Percentiles rank a stretch among this genome's conserved stretches.
These are phyloP conservation scores for Chlorella sp. DNA, from an alignment of 139 green algal species.

Conservation along the genomic window DNA sequence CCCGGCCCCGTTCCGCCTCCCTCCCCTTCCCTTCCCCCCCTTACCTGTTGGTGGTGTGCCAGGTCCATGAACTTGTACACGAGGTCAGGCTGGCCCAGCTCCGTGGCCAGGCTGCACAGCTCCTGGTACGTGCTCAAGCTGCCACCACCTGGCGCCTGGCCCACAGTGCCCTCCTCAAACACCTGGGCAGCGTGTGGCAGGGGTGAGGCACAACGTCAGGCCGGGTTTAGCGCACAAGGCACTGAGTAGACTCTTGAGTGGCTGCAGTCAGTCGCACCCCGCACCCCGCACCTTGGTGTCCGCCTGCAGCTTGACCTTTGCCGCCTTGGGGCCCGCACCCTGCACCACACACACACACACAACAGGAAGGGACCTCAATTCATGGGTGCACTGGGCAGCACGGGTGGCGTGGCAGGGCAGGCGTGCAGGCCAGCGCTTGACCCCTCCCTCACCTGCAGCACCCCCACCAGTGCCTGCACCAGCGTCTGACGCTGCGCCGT, in stretches of 20 bases:
- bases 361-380: no score
- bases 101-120: constrained; percentile 80
- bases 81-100: constrained; percentile 89
- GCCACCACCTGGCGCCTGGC: constrained; percentile 19
- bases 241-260: no score
- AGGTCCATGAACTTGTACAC: constrained; percentile 65
- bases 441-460: constrained; percentile 26
- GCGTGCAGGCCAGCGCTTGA: constrained; percentile 6
- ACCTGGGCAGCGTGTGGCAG: no score
- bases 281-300: constrained; percentile 52
- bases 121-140: constrained; percentile 80
- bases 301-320: constrained; percentile 47
- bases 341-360: constrained; percentile 28
- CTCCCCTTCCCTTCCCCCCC: no score
- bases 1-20: no score
- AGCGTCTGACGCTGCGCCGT: constrained; percentile 46
- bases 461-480: constrained; percentile 48
- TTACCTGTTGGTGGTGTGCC: constrained; percentile 49
- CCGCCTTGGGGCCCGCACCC: background rate
- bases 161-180: constrained; percentile 60
- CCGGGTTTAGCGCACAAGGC: no score
- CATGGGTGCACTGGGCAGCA: no score
- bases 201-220: no score
- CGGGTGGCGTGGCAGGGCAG: no score
- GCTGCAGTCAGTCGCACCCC: no score